Conservation (phyloP, 805 yeast genomes). For the Teunomyces funiuensis region DNA sequence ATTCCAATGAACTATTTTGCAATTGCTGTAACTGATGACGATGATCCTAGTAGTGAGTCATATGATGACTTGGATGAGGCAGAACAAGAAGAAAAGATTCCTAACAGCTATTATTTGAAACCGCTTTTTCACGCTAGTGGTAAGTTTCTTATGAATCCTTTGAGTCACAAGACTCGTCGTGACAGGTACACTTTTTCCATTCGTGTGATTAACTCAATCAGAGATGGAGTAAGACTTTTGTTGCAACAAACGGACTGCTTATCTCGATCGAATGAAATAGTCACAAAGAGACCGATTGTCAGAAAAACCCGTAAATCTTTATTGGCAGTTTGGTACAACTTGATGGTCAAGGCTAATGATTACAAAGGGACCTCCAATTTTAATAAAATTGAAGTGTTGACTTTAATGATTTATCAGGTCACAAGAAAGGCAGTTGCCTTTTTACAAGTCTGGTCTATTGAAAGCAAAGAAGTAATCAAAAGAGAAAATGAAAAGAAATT, state of each 20-base stretch:
- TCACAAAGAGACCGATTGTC: constrained; percentile 59
- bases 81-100: constrained; percentile 31
- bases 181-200: constrained; percentile 55
- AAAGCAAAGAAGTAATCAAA: constrained; percentile 48
- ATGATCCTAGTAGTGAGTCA: constrained; percentile 19
- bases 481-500: constrained; percentile 34
- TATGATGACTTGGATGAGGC: constrained; percentile 26
- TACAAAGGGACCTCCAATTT: constrained; percentile 62
- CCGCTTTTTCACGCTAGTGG: constrained; percentile 64
- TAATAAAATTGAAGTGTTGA: constrained; percentile 60
- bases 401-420: constrained; percentile 65
- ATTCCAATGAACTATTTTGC: constrained; percentile 80
- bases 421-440: constrained; percentile 63
- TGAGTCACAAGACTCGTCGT: constrained; percentile 43
- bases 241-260: constrained; percentile 70
- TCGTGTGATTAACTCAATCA: constrained; percentile 57
- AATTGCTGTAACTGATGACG: constrained; percentile 34
- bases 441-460: constrained; percentile 70
- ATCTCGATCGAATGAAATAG: constrained; percentile 70
- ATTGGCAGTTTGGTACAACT: constrained; percentile 77
- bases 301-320: constrained; percentile 65
- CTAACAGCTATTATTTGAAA: constrained; percentile 50
- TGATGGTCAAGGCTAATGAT: constrained; percentile 75
- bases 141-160: constrained; percentile 62
- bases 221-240: constrained; percentile 69